Conservation (phyloP, 306 rosid species). For the Sicyos edulis region DNA sequence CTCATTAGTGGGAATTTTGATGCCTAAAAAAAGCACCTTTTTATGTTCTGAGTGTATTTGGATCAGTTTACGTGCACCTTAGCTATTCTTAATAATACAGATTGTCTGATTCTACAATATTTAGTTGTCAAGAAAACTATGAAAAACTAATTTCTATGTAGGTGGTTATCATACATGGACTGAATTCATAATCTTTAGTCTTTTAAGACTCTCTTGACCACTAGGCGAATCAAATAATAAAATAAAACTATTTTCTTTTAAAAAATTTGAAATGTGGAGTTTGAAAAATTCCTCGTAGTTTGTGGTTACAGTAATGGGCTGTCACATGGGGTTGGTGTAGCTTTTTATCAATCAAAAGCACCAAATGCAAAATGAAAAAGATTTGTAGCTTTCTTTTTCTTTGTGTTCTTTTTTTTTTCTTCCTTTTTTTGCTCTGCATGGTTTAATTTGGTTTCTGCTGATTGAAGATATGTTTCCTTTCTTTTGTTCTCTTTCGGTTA, state of each 20-base stretch:
- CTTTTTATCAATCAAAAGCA: conserved; percentile 38
- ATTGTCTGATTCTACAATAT: too few species aligned
- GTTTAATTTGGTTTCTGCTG: conserved; percentile 29
- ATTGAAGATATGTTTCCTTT: conserved; percentile 22
- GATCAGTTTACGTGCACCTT: too few species aligned
- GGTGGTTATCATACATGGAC: too few species aligned
- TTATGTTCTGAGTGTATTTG: too few species aligned
- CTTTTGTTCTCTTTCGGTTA: conserved; percentile 27
- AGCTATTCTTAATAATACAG: too few species aligned
- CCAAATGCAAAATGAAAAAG: conserved; percentile 34
- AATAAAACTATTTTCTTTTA: conserved; percentile 14
- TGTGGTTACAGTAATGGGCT: conserved; percentile 25
- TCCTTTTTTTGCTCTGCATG: conserved; percentile 17
- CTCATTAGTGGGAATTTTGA: conserved; percentile 50
- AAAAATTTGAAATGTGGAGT: background rate
- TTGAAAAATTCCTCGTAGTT: conserved; percentile 41
- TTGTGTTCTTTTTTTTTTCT: conserved; percentile 18
- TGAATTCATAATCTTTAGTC: too few species aligned
- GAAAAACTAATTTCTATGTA: too few species aligned
- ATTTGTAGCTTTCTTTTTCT: conserved; percentile 31
- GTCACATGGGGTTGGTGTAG: conserved; percentile 33
- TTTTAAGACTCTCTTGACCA: too few species aligned
- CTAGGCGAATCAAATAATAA: too few species aligned
- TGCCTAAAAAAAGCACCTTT: conserved; percentile 12
- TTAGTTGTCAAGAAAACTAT: too few species aligned